Evolutionary conservation across 2,329 filamentous ascomycete genomes (phyloP).

Genomic region (Akanthomyces muscarius): DNA sequence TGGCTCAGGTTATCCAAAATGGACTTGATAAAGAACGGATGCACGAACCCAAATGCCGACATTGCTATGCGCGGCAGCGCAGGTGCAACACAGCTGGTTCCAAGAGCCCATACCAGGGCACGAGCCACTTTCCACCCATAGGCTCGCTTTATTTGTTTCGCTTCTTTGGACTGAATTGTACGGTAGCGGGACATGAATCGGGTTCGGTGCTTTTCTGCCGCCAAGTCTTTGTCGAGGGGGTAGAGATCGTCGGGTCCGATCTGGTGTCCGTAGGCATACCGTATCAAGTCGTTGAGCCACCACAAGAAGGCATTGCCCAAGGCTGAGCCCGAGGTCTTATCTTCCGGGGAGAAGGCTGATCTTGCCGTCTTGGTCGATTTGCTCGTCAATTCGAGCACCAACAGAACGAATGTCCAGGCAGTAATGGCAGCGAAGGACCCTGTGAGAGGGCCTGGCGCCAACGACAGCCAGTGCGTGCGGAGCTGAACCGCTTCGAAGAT

Average conservation of each 20-base stretch:
- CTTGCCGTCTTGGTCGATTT: neutral
- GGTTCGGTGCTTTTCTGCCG: neutral
- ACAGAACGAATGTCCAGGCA: neutral
- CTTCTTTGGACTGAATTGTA: neutral
- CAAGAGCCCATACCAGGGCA: neutral
- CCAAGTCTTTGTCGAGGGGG: neutral
- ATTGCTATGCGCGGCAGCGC: neutral
- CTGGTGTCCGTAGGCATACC: slow-evolving; percentile 4
- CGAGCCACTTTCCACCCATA: neutral
- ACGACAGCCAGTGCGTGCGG: neutral
- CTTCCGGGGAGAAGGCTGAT: neutral
- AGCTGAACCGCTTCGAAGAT: neutral
- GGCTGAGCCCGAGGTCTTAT: neutral
- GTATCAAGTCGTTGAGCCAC: slow-evolving; percentile 13
- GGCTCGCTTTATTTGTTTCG: neutral
- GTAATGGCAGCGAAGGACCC: neutral
- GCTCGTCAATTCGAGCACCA: slow-evolving; percentile 1
- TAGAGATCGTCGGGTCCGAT: slow-evolving; percentile 1
- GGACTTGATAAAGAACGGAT: slow-evolving; percentile 13
- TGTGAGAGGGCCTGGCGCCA: neutral
- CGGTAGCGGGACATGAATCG: slow-evolving; percentile 9
- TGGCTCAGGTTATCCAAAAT: neutral
- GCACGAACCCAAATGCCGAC: neutral
- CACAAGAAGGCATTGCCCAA: slow-evolving; percentile 5
- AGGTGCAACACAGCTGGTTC: neutral